Evolutionary conservation across 495 filamentous ascomycete genomes (phyloP).

Genomic region (Talaromyces nanjingensis): DNA sequence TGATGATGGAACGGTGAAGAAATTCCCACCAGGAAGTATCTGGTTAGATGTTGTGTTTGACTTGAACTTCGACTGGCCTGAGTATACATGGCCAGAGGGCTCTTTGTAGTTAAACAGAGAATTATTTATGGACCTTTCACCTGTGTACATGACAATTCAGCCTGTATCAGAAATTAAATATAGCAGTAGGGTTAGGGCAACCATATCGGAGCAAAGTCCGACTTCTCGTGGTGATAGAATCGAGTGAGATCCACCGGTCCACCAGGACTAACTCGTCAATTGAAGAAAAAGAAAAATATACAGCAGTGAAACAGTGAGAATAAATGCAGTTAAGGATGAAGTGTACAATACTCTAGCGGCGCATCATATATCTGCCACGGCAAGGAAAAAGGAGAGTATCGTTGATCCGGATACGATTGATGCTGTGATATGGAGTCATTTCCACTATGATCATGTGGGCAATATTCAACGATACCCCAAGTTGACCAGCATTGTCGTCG

Average conservation of each 20-base stretch:
- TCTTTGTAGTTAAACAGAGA: background rate
- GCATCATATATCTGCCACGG: background rate
- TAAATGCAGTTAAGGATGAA: too few species aligned
- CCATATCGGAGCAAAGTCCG: background rate
- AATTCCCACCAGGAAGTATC: background rate
- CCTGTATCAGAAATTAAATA: too few species aligned
- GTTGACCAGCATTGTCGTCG: conserved; percentile 24
- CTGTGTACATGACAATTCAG: background rate
- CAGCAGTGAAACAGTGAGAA: too few species aligned
- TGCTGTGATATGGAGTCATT: conserved; percentile 15
- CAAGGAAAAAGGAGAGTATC: background rate
- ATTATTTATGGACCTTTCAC: background rate
- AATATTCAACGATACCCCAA: conserved; percentile 23
- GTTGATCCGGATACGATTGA: background rate
- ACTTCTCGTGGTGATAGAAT: background rate
- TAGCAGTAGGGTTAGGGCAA: background rate
- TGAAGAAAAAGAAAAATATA: too few species aligned
- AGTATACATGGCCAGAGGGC: background rate
- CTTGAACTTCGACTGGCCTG: background rate
- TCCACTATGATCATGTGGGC: conserved; percentile 25
- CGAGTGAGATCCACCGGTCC: background rate
- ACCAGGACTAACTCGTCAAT: background rate
- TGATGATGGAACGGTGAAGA: too few species aligned
- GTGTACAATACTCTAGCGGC: background rate
- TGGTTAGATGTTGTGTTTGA: background rate